Percentiles rank a stretch among this genome's conserved stretches.
phyloP scores from a whole-genome alignment of 805 yeast genomes.

The Kluyveromyces lactis region DNA sequence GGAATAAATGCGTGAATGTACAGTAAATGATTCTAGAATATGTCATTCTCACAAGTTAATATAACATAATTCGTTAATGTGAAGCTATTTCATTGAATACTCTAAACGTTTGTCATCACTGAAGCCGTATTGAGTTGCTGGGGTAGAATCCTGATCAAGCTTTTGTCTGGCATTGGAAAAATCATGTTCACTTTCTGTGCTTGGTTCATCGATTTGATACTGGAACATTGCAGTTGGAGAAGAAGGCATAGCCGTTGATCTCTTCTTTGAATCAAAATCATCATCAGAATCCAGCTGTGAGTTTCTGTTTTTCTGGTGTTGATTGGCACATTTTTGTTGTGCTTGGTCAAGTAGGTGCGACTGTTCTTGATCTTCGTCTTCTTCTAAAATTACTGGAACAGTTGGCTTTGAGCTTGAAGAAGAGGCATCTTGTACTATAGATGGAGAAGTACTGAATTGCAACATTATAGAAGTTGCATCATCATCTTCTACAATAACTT shows the following conservation, averaged over 20 bases:
- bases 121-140: slow-evolving; percentile 18
- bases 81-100: no score
- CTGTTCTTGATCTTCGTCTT: slow-evolving; percentile 5
- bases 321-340: slow-evolving; percentile 7
- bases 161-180: slow-evolving; percentile 9
- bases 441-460: slow-evolving; percentile 15
- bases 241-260: slow-evolving; percentile 23
- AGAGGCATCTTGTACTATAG: neutral
- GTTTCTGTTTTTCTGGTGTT: neutral
- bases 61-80: no score
- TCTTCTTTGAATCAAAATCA: slow-evolving; percentile 12
- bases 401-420: slow-evolving; percentile 4
- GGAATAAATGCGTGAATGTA: no score
- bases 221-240: slow-evolving; percentile 26
- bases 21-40: no score
- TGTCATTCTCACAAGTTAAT: no score
- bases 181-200: slow-evolving; percentile 8
- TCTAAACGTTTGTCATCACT: slow-evolving; percentile 5
- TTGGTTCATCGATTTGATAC: slow-evolving; percentile 11
- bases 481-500: slow-evolving; percentile 16
- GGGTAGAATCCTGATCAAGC: slow-evolving; percentile 17
- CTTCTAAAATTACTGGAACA: slow-evolving; percentile 5
- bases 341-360: neutral
- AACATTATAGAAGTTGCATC: slow-evolving; percentile 14
- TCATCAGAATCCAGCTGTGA: slow-evolving; percentile 2